Evolutionary conservation across 108 stramenopile genomes (phyloP).

Genomic region (Nitzschia inconspicua): DNA sequence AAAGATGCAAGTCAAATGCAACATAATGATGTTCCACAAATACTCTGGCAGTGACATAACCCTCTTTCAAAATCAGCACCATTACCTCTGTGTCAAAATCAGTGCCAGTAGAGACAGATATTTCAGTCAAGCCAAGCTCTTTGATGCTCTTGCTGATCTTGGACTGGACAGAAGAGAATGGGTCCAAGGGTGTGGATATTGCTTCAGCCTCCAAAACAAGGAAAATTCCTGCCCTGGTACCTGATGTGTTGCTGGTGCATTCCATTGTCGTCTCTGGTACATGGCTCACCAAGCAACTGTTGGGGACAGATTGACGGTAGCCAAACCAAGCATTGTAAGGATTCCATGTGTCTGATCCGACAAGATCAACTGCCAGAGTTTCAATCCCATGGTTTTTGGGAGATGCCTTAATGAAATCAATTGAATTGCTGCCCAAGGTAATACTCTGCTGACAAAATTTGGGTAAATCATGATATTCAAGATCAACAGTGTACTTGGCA

Average conservation of each 20-base stretch:
- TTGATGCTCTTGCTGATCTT: slow-evolving; percentile 22
- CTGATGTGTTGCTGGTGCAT: neutral
- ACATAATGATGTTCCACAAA: slow-evolving; percentile 57
- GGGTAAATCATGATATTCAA: slow-evolving; percentile 23
- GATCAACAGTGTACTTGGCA: slow-evolving; percentile 23
- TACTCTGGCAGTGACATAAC: slow-evolving; percentile 54
- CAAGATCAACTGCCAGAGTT: neutral
- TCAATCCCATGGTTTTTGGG: slow-evolving; percentile 12
- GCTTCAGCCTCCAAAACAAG: slow-evolving; percentile 64
- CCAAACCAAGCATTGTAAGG: slow-evolving; percentile 6
- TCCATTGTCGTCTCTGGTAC: neutral
- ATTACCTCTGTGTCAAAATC: slow-evolving; percentile 19
- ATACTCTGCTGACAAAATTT: slow-evolving; percentile 25
- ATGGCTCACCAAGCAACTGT: too few species aligned
- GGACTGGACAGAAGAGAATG: neutral
- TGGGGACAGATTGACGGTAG: slow-evolving; percentile 4
- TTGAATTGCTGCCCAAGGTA: slow-evolving; percentile 24
- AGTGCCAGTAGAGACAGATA: slow-evolving; percentile 1
- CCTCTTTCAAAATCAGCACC: slow-evolving; percentile 39
- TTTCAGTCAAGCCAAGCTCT: slow-evolving; percentile 31
- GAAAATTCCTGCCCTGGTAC: slow-evolving; percentile 21
- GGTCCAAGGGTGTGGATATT: slow-evolving; percentile 12
- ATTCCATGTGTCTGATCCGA: neutral
- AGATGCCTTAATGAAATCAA: slow-evolving; percentile 22
- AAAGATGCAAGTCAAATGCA: slow-evolving; percentile 56